Conservation (phyloP, 2,329 filamentous ascomycete genomes). For the Aureobasidium sp. region DNA sequence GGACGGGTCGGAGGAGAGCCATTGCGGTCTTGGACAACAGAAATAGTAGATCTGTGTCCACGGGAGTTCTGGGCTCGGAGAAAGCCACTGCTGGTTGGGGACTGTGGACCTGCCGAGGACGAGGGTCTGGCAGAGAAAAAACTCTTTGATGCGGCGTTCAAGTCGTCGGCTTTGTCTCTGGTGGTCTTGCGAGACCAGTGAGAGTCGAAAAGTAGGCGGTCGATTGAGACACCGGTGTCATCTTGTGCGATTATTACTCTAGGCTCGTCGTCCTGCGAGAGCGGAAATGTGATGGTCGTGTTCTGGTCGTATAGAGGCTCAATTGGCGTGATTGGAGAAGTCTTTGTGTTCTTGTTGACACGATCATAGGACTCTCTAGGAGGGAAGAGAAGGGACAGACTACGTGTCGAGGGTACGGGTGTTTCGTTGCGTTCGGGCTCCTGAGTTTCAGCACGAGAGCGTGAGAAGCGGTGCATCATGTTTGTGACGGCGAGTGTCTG, state of each 20-base stretch:
- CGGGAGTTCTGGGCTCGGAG: background rate
- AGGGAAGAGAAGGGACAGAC: slow-evolving; percentile 6
- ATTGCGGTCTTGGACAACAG: background rate
- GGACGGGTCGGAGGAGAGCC: background rate
- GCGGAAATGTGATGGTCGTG: slow-evolving; percentile 31
- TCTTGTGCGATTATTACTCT: slow-evolving; percentile 37
- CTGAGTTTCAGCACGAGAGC: background rate
- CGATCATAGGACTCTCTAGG: slow-evolving; percentile 1
- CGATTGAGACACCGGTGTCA: slow-evolving; percentile 27
- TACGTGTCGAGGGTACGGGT: background rate
- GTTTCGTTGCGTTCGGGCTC: slow-evolving; percentile 6
- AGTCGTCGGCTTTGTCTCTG: background rate
- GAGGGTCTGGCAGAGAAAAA: background rate
- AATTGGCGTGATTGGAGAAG: background rate
- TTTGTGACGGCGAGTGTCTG: background rate
- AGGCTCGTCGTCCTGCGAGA: slow-evolving; percentile 33
- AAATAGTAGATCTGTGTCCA: background rate
- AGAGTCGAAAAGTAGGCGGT: slow-evolving; percentile 34
- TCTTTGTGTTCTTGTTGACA: background rate
- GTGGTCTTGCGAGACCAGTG: slow-evolving; percentile 23
- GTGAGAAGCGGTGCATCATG: slow-evolving; percentile 6
- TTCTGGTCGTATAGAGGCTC: slow-evolving; percentile 14
- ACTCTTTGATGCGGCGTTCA: background rate
- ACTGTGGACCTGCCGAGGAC: background rate
- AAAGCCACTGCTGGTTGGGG: background rate